Evolutionary conservation across 805 yeast species (phyloP).

Genomic region (Ogataea thermomethanolica): DNA sequence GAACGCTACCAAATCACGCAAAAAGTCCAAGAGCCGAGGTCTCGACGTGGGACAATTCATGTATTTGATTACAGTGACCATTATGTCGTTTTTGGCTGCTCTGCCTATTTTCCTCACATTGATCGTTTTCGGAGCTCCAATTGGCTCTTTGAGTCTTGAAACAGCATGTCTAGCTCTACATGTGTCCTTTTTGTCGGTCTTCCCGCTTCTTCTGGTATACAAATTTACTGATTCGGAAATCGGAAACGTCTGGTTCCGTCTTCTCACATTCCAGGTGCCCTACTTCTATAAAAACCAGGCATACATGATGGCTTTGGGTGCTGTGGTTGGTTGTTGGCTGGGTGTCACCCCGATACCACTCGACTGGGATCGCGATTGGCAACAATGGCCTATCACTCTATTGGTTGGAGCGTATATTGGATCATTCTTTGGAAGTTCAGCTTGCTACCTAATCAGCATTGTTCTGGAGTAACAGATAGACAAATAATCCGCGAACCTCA

Average conservation of each 20-base stretch:
- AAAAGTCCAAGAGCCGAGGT: conserved; percentile 11
- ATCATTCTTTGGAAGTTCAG: conserved; percentile 50
- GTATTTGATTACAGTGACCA: conserved; percentile 30
- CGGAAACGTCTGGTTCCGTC: conserved; percentile 24
- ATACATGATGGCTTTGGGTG: conserved; percentile 40
- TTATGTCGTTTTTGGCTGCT: conserved; percentile 36
- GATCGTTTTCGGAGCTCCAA: conserved; percentile 80
- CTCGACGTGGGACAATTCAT: conserved; percentile 17
- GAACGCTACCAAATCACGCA: conserved; percentile 30
- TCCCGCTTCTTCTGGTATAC: conserved; percentile 58
- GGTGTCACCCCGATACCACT: conserved; percentile 93
- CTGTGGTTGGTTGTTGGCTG: conserved; percentile 75
- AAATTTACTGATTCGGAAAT: conserved; percentile 38
- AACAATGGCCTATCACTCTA: conserved; percentile 89
- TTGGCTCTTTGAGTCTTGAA: conserved; percentile 46
- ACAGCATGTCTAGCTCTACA: conserved; percentile 63
- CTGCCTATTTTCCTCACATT: conserved; percentile 39
- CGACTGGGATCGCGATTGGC: conserved; percentile 99
- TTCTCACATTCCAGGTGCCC: conserved; percentile 31
- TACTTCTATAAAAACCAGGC: conserved; percentile 30
- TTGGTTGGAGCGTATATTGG: conserved; percentile 77
- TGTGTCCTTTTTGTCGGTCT: conserved; percentile 53
- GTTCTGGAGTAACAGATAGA: neutral
- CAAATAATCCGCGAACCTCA: neutral
- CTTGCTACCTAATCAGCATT: conserved; percentile 16